These are phyloP conservation scores for Angophora floribunda DNA, from an alignment of 345 rosid genomes.

Conservation along the genomic window DNA sequence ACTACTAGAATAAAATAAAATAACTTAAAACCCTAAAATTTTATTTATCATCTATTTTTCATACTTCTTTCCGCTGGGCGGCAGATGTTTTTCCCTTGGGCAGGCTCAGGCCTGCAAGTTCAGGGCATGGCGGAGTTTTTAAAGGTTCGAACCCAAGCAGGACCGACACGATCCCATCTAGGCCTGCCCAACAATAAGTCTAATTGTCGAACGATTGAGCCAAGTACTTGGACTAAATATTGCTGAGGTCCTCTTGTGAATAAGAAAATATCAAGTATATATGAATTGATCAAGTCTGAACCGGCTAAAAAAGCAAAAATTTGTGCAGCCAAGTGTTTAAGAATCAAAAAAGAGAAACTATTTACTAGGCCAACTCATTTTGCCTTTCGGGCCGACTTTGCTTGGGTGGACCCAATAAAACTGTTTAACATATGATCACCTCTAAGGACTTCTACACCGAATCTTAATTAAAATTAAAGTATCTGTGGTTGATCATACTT, in stretches of 20 bases:
- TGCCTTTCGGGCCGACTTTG: not conserved
- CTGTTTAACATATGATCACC: not conserved
- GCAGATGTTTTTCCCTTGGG: no score
- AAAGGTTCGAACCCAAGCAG: no score
- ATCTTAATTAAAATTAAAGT: rapidly evolving
- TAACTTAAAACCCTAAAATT: not conserved
- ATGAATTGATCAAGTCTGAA: not conserved
- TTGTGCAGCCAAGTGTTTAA: not conserved
- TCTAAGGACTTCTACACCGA: not conserved
- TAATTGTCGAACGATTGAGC: no score
- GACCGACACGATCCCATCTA: not conserved
- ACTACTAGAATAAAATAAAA: not conserved
- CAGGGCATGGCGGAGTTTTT: no score
- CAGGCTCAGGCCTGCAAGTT: no score
- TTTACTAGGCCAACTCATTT: not conserved
- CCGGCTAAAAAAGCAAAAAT: no score
- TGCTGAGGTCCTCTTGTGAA: not conserved
- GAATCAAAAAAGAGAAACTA: not conserved
- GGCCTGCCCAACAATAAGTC: not conserved
- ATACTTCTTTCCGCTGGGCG: no score
- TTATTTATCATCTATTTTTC: not conserved
- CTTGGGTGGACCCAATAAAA: not conserved
- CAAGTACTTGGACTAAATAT: not conserved
- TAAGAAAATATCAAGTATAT: not conserved
- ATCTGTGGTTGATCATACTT: not conserved